These are phyloP conservation scores for Casuarina cunninghamiana DNA, from an alignment of 306 rosid genomes.

Conservation along the genomic window DNA sequence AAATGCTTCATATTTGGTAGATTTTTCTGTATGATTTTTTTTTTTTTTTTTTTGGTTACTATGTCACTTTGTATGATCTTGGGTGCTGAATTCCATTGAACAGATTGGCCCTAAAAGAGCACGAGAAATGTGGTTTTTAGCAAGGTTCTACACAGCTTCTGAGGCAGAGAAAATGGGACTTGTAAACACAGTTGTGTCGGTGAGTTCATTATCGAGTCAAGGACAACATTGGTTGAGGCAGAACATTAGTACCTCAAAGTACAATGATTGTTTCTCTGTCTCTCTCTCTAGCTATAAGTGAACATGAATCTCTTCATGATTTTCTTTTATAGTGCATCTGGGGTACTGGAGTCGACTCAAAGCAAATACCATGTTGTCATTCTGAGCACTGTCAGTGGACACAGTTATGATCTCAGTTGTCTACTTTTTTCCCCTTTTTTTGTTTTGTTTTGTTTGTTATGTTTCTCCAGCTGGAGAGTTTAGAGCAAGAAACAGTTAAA, in stretches of 20 bases:
- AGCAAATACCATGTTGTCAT: background rate
- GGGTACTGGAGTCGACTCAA: background rate
- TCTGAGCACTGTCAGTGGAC: background rate
- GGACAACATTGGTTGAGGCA: background rate
- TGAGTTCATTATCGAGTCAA: constrained; percentile 34
- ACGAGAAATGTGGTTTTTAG: constrained; percentile 88
- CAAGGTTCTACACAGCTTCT: constrained; percentile 76
- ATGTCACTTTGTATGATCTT: background rate
- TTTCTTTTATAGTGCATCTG: background rate
- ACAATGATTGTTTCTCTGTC: background rate
- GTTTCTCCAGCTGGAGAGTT: constrained; percentile 47
- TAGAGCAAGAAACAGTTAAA: constrained; percentile 83
- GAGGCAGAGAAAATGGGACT: constrained; percentile 99
- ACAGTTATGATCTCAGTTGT: constrained; percentile 10
- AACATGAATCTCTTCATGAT: background rate
- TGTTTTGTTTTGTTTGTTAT: too few species aligned
- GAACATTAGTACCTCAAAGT: background rate
- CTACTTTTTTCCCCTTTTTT: too few species aligned
- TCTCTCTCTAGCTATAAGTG: background rate
- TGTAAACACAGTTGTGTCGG: constrained; percentile 78
- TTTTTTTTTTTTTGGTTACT: background rate
- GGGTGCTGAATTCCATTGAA: constrained; percentile 8
- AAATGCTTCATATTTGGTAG: background rate
- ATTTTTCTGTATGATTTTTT: constrained; percentile 10
- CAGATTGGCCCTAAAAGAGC: constrained; percentile 90